Conservation (phyloP, 805 yeast genomes). For the Kluyveromyces aestuarii region DNA sequence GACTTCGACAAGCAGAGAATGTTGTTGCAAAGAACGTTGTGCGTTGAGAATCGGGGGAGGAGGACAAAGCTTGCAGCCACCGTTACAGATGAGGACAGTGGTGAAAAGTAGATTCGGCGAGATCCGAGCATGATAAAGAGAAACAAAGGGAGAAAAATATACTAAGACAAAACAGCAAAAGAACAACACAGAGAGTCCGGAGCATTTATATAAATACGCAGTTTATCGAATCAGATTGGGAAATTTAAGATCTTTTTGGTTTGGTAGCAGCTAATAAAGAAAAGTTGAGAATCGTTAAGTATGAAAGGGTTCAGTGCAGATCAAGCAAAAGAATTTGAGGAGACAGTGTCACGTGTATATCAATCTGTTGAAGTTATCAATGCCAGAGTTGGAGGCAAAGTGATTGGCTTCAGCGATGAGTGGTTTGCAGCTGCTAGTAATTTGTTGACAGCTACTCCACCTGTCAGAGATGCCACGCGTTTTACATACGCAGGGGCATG, state of each 20-base stretch:
- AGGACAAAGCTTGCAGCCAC: no score
- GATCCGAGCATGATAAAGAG: background rate
- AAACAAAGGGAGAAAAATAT: background rate
- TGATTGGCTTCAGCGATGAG: conserved; percentile 68
- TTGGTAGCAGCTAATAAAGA: no score
- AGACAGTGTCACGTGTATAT: conserved; percentile 10
- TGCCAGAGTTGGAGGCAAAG: conserved; percentile 71
- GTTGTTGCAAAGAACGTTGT: no score
- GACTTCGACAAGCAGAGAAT: no score
- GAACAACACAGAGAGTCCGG: no score
- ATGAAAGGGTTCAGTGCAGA: background rate
- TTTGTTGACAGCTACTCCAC: conserved; percentile 70
- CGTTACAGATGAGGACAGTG: background rate
- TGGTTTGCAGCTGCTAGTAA: conserved; percentile 94
- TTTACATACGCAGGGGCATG: conserved; percentile 87
- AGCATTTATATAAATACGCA: no score
- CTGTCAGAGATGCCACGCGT: conserved; percentile 71
- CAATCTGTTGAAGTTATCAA: conserved; percentile 60
- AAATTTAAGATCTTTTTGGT: no score
- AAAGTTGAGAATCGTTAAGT: background rate
- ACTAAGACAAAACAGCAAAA: background rate
- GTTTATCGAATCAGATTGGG: no score
- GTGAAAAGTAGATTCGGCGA: background rate
- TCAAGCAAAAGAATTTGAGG: conserved; percentile 9
- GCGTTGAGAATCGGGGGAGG: no score